Base-by-base conservation (phyloP, 768 basidiomycete species). In the Pisolithus marmoratus region DNA sequence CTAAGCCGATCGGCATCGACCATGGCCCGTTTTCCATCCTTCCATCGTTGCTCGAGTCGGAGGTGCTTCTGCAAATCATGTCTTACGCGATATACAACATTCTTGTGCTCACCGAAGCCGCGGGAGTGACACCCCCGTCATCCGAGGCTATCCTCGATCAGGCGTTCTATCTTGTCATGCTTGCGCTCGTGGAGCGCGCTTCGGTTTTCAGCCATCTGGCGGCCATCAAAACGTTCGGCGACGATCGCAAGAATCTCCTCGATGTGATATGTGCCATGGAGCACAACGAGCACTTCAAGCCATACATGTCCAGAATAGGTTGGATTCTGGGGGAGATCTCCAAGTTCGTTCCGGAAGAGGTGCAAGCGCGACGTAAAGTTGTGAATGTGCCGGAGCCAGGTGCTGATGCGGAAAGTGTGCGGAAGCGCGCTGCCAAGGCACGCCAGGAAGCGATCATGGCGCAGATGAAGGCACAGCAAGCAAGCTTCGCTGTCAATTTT, bases 391-490 rank as follows among this genome's bases (percentile, higher is more conserved):
- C 66, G 6, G 59, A 66, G 5, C 64, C 64, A 5, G 65, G 70
- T 1, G 61, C 74, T 22, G 80, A 85, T 54, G 69, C 80, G 3
- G 85, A 82, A 52, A 84, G 85, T 51, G 79, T 82, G 40, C 89
- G 86, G 74, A 91, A 90, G 64, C 76, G 76, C 26, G 90, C 93
- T 5, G 93, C 90, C 8, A 92, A 93, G 65, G 88, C 83, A 12
- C 76, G 94, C n/a, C 88, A 96, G 65, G 90, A 87, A 54, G 87
- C 89, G 0, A 90, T 99, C 61, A 90, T 99, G 92, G 82, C 84
- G 61, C 86, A 96, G 70, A 97, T 98, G 83, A 92, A 90, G 61
- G 85, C 85, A 23, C 90, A 94, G 61, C 94, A 97, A 62, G 85
- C 84, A 27, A 87, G 84, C 57, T 91, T 94, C 65, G 83, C 90